Conservation (phyloP, 1,139 yeast genomes). For the Suhomyces bribrorum region DNA sequence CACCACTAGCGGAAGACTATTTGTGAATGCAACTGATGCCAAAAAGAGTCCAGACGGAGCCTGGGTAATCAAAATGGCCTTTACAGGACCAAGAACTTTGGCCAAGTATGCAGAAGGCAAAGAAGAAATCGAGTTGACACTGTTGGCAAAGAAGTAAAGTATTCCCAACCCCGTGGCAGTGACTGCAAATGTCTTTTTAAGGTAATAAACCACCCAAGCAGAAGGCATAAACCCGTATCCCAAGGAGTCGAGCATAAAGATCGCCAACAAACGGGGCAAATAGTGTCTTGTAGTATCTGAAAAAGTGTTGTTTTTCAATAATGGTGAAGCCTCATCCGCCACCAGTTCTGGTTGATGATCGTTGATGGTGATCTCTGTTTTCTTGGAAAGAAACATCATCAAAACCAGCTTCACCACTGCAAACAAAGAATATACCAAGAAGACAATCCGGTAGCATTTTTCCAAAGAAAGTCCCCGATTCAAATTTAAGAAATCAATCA, state of each 20-base stretch:
- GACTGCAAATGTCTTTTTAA: conserved; percentile 44
- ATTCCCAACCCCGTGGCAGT: conserved; percentile 48
- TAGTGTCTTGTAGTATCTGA: conserved; percentile 34
- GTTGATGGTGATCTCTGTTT: conserved; percentile 47
- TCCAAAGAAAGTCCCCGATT: conserved; percentile 31
- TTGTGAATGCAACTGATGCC: conserved; percentile 28
- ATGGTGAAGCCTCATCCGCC: conserved; percentile 11
- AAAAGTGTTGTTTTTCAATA: conserved; percentile 22
- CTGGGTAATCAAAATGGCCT: conserved; percentile 74
- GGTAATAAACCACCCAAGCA: conserved; percentile 86
- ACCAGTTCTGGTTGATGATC: neutral
- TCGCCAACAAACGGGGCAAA: conserved; percentile 43
- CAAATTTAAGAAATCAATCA: conserved; percentile 48
- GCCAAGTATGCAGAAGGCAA: conserved; percentile 73
- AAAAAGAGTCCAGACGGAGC: conserved; percentile 74
- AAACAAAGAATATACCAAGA: conserved; percentile 55
- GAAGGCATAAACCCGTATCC: conserved; percentile 88
- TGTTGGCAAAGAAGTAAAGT: conserved; percentile 61
- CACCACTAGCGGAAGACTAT: conserved; percentile 36
- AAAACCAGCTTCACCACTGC: conserved; percentile 57
- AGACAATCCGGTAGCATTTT: conserved; percentile 58
- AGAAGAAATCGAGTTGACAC: conserved; percentile 62
- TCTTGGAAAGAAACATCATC: conserved; percentile 53
- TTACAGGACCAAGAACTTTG: conserved; percentile 71
- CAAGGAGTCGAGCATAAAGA: conserved; percentile 76